These are phyloP conservation scores for Hermanozyma aechmeae DNA, from an alignment of 805 yeast species.

Conservation along the genomic window DNA sequence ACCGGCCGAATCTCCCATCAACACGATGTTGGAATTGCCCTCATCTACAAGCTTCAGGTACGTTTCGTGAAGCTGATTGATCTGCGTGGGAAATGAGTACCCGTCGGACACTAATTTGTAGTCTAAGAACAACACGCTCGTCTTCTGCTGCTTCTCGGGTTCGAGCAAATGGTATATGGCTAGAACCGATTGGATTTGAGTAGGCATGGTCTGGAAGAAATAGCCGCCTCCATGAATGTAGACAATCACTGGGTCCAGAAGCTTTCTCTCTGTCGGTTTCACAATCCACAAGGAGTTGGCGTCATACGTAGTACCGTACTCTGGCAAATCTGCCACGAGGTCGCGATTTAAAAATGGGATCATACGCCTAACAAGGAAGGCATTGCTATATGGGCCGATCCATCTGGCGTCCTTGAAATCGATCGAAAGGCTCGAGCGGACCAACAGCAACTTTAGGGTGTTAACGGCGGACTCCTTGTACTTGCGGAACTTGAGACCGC, in stretches of 20 bases:
- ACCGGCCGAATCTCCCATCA: slow-evolving; percentile 37
- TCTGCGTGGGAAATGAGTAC: slow-evolving; percentile 22
- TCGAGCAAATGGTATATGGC: slow-evolving; percentile 20
- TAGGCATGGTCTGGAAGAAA: slow-evolving; percentile 18
- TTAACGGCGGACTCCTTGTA: slow-evolving; percentile 5
- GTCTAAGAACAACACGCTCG: slow-evolving; percentile 21
- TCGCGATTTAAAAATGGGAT: slow-evolving; percentile 4
- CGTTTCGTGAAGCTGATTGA: slow-evolving; percentile 19
- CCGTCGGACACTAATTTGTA: slow-evolving; percentile 24
- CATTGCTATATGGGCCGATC: slow-evolving; percentile 7
- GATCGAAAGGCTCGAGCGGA: slow-evolving; percentile 5
- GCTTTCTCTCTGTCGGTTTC: slow-evolving; percentile 15
- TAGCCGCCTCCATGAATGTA: slow-evolving; percentile 35
- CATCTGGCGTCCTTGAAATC: slow-evolving; percentile 8
- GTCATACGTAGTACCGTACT: slow-evolving; percentile 24
- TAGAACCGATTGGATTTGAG: slow-evolving; percentile 21
- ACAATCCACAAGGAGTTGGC: slow-evolving; percentile 25
- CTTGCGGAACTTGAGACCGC: slow-evolving; percentile 8
- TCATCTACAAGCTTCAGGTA: slow-evolving; percentile 14
- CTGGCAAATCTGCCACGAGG: slow-evolving; percentile 15
- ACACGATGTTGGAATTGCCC: slow-evolving; percentile 18
- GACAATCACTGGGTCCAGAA: slow-evolving; percentile 21
- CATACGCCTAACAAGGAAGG: slow-evolving; percentile 5
- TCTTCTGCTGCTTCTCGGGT: slow-evolving; percentile 9
- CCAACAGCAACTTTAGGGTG: slow-evolving; percentile 7